Percentiles rank a stretch among this genome's conserved stretches.
Conservation (phyloP, 2,329 filamentous ascomycete species). For the Alternaria sp. region DNA sequence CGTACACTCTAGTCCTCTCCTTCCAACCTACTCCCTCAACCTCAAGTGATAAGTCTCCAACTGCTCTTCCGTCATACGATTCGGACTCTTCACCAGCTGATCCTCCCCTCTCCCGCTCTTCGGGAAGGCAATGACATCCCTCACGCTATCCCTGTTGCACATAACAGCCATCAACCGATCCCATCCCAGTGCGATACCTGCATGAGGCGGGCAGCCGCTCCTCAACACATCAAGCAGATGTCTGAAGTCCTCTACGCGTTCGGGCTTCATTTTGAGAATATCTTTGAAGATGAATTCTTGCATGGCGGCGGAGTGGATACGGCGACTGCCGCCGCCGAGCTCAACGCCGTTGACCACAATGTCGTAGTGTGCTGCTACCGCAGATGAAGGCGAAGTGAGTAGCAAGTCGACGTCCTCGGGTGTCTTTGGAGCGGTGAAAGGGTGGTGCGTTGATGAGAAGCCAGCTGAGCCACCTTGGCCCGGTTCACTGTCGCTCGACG, state of each 20-base stretch:
- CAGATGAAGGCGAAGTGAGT: slow-evolving; percentile 71
- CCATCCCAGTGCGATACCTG: slow-evolving; percentile 90
- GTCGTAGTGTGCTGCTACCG: slow-evolving; percentile 89
- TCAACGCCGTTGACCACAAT: slow-evolving; percentile 95
- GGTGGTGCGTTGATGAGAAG: slow-evolving; percentile 88
- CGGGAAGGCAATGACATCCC: slow-evolving; percentile 96
- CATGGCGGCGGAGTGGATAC: slow-evolving; percentile 84
- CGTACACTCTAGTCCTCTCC: no score
- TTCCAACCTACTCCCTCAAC: slow-evolving; percentile 19
- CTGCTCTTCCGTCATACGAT: slow-evolving; percentile 66
- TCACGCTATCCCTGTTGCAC: slow-evolving; percentile 75
- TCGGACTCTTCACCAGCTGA: slow-evolving; percentile 78
- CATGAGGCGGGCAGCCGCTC: slow-evolving; percentile 91
- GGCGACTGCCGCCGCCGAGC: slow-evolving; percentile 87
- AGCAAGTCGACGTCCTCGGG: slow-evolving; percentile 76
- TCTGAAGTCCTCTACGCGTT: slow-evolving; percentile 78
- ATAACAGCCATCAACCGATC: slow-evolving; percentile 85
- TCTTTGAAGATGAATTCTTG: slow-evolving; percentile 86
- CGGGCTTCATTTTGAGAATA: slow-evolving; percentile 76
- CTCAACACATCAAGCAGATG: slow-evolving; percentile 83
- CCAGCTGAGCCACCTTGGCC: slow-evolving; percentile 84
- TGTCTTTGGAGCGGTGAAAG: slow-evolving; percentile 87
- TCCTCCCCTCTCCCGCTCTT: slow-evolving; percentile 93
- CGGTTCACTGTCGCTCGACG: slow-evolving; percentile 66
- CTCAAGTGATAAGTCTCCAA: slow-evolving; percentile 65